Base-by-base conservation (phyloP, 768 basidiomycete genomes). In the Coprinopsis cinerea region DNA sequence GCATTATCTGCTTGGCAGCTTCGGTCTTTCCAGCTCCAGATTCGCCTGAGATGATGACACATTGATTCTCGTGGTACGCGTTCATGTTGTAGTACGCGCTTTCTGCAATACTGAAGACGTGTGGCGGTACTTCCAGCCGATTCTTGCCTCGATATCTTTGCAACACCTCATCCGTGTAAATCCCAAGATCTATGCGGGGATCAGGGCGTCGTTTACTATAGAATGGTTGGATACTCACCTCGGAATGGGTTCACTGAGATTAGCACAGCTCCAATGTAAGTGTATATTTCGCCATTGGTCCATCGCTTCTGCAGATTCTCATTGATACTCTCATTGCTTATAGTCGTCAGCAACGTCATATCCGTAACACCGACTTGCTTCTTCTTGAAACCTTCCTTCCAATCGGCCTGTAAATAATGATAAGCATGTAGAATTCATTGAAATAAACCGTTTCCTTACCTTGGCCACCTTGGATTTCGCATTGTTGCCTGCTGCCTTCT, bases 341-440 rank as follows among this genome's bases (percentile, higher is more conserved):
- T 97, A 44, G 91, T 95, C 20, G 90, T 88, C 51, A 99, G 73
- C 53, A 99, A 73, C 7, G 96, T 99, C 96, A 99, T 99, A 76
- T 99, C 96, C 36, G 91, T 84, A 51, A 99, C 95, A 48, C 96
- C 96, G 54, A 94, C 86, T 68, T 91, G 87, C 72, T 97, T 97
- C 84, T 97, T 99, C 85, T 96, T 96, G 78, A 99, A 99, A 3
- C 94, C 93, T 62, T 98, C 95, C 69, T 95, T 95, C 95, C 95
- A 99, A 65, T 98, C 95, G 43, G 95, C 95, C 94, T 98, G 55
- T 47, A 20, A 34, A 48, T n/a, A 14, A 49, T n/a, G 45, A 40
- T 59, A 39, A 55, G 51, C 52, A 30, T 30, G n/a, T n/a, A n/a
- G n/a, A 32, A 32, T 35, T 42, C 26, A 30, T 40, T 39, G 32